Percentiles rank a stretch among this genome's conserved stretches.
Conservation (phyloP, 495 filamentous ascomycete species). For the Aspergillus kassunensis region DNA sequence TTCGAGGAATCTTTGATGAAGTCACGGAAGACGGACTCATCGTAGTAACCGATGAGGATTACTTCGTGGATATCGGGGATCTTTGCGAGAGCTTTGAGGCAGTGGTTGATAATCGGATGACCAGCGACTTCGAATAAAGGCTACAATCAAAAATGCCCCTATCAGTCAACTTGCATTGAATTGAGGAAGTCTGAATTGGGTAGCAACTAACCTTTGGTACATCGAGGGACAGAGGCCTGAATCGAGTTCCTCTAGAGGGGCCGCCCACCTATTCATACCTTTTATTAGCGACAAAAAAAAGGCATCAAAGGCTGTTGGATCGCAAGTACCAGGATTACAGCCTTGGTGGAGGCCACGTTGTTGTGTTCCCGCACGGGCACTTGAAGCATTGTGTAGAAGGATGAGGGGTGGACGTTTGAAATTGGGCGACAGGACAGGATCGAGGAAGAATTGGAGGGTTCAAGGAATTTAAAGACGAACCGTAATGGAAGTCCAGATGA, state of each 20-base stretch:
- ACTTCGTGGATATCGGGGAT: constrained; percentile 93
- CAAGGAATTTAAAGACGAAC: background rate
- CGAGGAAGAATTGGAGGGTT: background rate
- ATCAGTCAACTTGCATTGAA: constrained; percentile 15
- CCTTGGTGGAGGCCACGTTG: constrained; percentile 59
- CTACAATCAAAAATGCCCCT: constrained; percentile 40
- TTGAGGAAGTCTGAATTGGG: background rate
- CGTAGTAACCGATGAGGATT: constrained; percentile 97
- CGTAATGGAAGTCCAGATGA: background rate
- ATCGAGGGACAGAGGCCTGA: constrained; percentile 93
- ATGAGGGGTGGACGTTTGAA: constrained; percentile 10
- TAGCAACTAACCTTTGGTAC: constrained; percentile 78
- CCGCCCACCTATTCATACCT: constrained; percentile 70
- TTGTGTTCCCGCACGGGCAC: constrained; percentile 44
- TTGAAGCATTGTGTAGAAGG: constrained; percentile 42
- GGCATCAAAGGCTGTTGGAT: background rate
- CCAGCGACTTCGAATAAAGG: constrained; percentile 98
- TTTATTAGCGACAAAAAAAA: constrained; percentile 6
- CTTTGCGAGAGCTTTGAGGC: constrained; percentile 86
- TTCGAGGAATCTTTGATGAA: constrained; percentile 88
- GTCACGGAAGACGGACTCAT: constrained; percentile 92
- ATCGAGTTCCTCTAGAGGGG: constrained; percentile 90
- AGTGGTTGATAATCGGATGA: constrained; percentile 97
- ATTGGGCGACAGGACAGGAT: background rate
- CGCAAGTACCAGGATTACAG: constrained; percentile 57